Evolutionary conservation across 257 asterid species (phyloP).

Genomic region (Nicotiana attenuata): DNA sequence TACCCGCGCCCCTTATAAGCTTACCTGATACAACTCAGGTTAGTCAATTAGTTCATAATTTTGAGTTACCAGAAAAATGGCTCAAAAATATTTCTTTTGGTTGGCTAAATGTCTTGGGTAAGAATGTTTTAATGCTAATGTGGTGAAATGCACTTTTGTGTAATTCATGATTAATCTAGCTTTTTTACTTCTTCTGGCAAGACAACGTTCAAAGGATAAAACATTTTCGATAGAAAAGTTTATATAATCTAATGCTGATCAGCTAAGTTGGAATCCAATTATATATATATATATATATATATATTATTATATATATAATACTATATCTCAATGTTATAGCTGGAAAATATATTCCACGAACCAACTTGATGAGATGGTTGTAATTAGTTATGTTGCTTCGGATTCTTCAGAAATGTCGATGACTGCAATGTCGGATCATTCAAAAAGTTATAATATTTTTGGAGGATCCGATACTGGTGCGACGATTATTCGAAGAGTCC

Average conservation of each 20-base stretch:
- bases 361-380: not conserved
- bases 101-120: not conserved
- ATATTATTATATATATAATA: too few species aligned
- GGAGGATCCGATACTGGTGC: too few species aligned
- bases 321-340: not conserved
- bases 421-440: too few species aligned
- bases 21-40: not conserved
- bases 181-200: not conserved
- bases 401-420: too few species aligned
- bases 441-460: too few species aligned
- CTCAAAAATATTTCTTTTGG: not conserved
- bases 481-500: too few species aligned
- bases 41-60: not conserved
- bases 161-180: not conserved
- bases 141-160: not conserved
- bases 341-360: not conserved
- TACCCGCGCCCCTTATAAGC: too few species aligned
- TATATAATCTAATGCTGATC: not conserved
- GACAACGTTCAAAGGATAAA: not conserved
- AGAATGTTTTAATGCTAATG: not conserved
- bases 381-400: too few species aligned
- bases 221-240: not conserved
- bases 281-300: too few species aligned
- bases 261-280: not conserved
- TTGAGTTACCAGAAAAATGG: not conserved